Conservation (phyloP, 2,329 filamentous ascomycete species). For the Arthrobotrys megalospora region DNA sequence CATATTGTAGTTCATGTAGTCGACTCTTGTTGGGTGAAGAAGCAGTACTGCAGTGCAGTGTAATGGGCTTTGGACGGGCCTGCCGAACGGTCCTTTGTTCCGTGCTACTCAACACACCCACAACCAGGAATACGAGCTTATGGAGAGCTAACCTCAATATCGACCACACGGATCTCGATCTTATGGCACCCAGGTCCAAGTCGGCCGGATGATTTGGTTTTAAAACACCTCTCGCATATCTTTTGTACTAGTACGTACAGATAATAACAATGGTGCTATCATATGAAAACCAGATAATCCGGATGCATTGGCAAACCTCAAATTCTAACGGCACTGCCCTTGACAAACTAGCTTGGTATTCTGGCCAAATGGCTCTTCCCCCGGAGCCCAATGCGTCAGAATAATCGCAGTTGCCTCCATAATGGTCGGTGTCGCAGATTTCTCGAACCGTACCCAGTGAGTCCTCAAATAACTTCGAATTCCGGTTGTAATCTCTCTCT, state of each 20-base stretch:
- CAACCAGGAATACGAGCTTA: conserved; percentile 16
- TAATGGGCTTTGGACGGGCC: background rate
- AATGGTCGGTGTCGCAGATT: background rate
- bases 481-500: conserved; percentile 6
- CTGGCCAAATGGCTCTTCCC: background rate
- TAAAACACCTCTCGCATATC: conserved; percentile 6
- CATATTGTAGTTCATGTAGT: background rate
- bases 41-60: background rate
- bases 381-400: conserved; percentile 19
- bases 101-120: background rate
- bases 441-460: conserved; percentile 14
- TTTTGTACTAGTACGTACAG: background rate
- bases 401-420: background rate
- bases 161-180: conserved; percentile 6
- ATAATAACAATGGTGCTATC: background rate
- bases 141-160: conserved; percentile 15
- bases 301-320: background rate
- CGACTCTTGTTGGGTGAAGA: background rate
- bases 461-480: background rate
- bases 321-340: background rate
- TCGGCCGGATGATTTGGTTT: conserved; percentile 4
- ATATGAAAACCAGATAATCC: background rate
- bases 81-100: conserved; percentile 1
- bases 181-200: background rate
- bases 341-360: background rate